phyloP scores from a whole-genome alignment of 345 rosid species.

The Brassica nigra region DNA sequence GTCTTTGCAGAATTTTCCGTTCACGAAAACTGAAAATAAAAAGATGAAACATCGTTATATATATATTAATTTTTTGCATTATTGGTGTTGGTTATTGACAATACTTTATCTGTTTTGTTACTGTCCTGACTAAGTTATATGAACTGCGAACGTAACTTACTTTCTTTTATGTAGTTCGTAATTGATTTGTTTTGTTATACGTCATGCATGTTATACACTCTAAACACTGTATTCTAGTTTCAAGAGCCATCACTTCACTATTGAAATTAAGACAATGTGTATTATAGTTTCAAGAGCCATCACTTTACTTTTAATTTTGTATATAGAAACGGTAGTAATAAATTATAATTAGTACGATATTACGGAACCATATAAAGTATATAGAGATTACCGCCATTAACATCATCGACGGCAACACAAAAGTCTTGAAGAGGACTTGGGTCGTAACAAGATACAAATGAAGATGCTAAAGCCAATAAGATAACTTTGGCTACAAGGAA shows the following conservation, averaged over 20 bases:
- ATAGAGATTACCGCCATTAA: slow-evolving; percentile 34
- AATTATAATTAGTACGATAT: slow-evolving; percentile 1
- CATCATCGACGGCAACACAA: slow-evolving; percentile 42
- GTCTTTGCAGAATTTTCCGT: slow-evolving; percentile 47
- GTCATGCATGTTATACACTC: not conserved
- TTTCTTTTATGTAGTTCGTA: not conserved
- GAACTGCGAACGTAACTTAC: too few species aligned
- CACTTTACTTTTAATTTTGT: not conserved
- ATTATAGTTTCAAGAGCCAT: not conserved
- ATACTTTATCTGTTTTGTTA: not conserved
- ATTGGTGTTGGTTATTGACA: too few species aligned
- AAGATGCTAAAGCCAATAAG: slow-evolving; percentile 36
- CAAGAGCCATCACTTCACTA: too few species aligned
- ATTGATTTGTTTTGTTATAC: not conserved
- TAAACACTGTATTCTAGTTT: too few species aligned
- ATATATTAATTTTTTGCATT: not conserved
- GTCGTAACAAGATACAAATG: slow-evolving; percentile 38
- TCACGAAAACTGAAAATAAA: slow-evolving; percentile 40
- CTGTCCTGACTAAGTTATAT: not conserved
- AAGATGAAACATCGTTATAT: not conserved
- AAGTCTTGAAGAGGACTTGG: slow-evolving; percentile 50
- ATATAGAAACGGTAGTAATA: not conserved
- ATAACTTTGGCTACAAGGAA: slow-evolving; percentile 29
- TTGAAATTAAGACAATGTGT: too few species aligned
- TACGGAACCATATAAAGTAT: not conserved